These are phyloP conservation scores for Pseudozyma thailandica DNA, from an alignment of 1,284 basidiomycete species.

Conservation along the genomic window DNA sequence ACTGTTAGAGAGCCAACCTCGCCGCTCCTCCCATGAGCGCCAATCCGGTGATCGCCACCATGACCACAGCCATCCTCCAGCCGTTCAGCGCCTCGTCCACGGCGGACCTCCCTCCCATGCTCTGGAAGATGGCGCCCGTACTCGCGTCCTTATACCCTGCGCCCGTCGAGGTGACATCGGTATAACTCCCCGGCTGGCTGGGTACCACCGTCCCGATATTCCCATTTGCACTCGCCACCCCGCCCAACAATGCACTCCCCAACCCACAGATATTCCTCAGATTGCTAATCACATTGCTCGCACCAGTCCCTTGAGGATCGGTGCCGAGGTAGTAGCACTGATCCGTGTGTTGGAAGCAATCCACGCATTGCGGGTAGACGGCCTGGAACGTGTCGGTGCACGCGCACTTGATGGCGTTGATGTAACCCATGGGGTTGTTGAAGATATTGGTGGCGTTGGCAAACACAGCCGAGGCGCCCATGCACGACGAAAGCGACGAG, in stretches of 20 bases:
- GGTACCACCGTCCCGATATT: conserved; percentile 28
- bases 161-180: conserved; percentile 44
- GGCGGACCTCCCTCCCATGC: conserved; percentile 6
- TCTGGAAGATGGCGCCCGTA: conserved; percentile 49
- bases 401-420: conserved; percentile 74
- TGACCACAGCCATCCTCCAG: conserved; percentile 4
- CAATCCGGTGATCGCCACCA: conserved; percentile 11
- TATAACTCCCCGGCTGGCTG: conserved; percentile 25
- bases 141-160: conserved; percentile 43
- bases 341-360: conserved; percentile 70
- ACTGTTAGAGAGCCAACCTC: conserved; percentile 5
- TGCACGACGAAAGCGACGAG: conserved; percentile 50
- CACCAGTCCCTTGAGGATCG: conserved; percentile 57
- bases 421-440: conserved; percentile 54
- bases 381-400: conserved; percentile 77
- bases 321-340: conserved; percentile 58
- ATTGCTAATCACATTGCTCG: conserved; percentile 45
- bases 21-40: conserved; percentile 21
- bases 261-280: conserved; percentile 56
- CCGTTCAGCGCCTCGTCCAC: conserved; percentile 22
- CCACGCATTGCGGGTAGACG: conserved; percentile 77
- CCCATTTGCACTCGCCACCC: conserved; percentile 44
- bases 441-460: conserved; percentile 55
- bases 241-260: conserved; percentile 49
- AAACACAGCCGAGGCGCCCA: conserved; percentile 51